These are phyloP conservation scores for Taphrina populina DNA, from an alignment of 1,139 yeast genomes.

Conservation along the genomic window DNA sequence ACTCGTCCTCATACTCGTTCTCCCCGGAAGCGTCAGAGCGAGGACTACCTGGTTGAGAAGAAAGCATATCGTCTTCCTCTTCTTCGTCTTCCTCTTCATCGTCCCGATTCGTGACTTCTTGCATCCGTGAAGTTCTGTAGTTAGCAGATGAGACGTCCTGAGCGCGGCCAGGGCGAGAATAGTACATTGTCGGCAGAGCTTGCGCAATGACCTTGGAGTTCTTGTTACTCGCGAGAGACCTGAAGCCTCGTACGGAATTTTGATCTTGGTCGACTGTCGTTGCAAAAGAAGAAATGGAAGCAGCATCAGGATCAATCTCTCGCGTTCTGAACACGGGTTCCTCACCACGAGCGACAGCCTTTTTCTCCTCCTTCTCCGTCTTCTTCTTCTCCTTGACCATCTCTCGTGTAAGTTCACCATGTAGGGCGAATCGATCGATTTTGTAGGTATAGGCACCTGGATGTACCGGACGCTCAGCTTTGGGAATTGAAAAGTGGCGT, in stretches of 20 bases:
- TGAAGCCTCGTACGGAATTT: slow-evolving; percentile 29
- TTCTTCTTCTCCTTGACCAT: slow-evolving; percentile 32
- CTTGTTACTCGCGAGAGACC: slow-evolving; percentile 25
- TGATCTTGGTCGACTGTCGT: slow-evolving; percentile 16
- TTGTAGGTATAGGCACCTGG: slow-evolving; percentile 32
- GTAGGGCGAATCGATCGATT: slow-evolving; percentile 29
- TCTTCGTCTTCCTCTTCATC: slow-evolving; percentile 25
- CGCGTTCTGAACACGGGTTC: slow-evolving; percentile 21
- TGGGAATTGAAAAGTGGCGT: slow-evolving; percentile 26
- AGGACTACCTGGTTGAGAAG: slow-evolving; percentile 8
- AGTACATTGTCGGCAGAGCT: slow-evolving; percentile 29
- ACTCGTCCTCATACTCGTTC: slow-evolving; percentile 12
- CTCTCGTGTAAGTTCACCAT: slow-evolving; percentile 21
- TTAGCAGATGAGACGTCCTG: slow-evolving; percentile 16
- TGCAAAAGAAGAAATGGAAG: slow-evolving; percentile 10
- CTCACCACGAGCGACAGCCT: slow-evolving; percentile 22
- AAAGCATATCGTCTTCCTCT: slow-evolving; percentile 18
- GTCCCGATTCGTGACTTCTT: not conserved
- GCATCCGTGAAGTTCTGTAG: slow-evolving; percentile 6
- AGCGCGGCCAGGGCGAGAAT: slow-evolving; percentile 19
- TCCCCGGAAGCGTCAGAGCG: slow-evolving; percentile 15
- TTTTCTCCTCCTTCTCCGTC: slow-evolving; percentile 29
- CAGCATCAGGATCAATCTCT: slow-evolving; percentile 32
- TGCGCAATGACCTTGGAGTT: slow-evolving; percentile 27
- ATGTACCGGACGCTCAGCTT: slow-evolving; percentile 26